These are phyloP conservation scores for Chlorella sp. DNA, from an alignment of 139 green algal species.

Conservation along the genomic window DNA sequence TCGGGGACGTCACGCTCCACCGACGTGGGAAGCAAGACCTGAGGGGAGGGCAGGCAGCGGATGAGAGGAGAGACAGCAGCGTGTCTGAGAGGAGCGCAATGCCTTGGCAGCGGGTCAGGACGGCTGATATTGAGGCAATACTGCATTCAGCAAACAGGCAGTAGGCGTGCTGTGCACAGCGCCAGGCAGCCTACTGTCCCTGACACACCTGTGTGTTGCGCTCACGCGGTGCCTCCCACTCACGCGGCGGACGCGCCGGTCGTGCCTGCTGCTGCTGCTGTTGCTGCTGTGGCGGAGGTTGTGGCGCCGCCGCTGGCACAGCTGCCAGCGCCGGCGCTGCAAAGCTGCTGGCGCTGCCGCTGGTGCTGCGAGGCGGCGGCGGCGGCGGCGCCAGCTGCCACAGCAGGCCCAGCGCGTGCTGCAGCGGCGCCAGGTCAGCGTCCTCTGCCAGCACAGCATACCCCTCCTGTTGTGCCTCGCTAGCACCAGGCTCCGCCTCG, in stretches of 20 bases:
- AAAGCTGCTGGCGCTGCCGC: background rate
- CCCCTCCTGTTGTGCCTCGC: background rate
- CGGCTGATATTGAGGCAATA: too few species aligned
- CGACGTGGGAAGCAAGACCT: slow-evolving; percentile 66
- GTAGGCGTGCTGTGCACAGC: too few species aligned
- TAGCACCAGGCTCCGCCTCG: background rate
- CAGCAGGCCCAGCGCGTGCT: slow-evolving; percentile 47
- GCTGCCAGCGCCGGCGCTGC: background rate
- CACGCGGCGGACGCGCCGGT: background rate
- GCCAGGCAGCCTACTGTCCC: background rate
- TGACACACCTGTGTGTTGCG: slow-evolving; percentile 8
- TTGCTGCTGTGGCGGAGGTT: background rate
- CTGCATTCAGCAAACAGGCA: too few species aligned
- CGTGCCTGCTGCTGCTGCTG: slow-evolving; percentile 1
- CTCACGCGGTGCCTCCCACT: slow-evolving; percentile 12
- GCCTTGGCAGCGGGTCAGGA: background rate
- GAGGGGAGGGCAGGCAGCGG: background rate
- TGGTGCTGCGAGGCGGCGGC: background rate
- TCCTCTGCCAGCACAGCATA: slow-evolving; percentile 67
- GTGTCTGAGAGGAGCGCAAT: background rate
- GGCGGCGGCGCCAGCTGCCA: background rate
- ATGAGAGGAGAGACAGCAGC: slow-evolving; percentile 6
- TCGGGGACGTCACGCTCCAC: slow-evolving; percentile 66
- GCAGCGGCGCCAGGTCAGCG: slow-evolving; percentile 60
- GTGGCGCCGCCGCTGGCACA: background rate